Evolutionary conservation across 2,329 filamentous ascomycete species (phyloP), one percentile per base, ranked within the genome.

Genomic region (Calonectria pseudoturangicola): DNA sequence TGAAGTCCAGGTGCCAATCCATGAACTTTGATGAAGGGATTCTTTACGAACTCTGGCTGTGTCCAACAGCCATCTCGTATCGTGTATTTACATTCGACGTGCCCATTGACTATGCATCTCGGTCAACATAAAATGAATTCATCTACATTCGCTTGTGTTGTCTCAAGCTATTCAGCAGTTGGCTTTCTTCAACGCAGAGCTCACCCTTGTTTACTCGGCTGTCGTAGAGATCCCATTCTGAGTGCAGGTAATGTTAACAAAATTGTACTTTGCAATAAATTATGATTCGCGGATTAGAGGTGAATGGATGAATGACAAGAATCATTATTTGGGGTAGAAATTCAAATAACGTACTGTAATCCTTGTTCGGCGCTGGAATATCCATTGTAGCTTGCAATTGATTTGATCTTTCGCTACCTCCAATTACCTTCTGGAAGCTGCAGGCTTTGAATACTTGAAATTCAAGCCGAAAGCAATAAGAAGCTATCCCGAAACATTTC

Each of bases 41-140:
- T 48, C 45, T 48, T 13, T 12, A 48, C 45, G 9, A 48, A 48
- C 9, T 48, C 45, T 48, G 45, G 45, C 7, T 48, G 18, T 13
- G 45, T 48, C 45, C 45, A 48, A 48, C n/a, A 25, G n/a, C 45
- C 45, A 25, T 48, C 45, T 25, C 9, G 45, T 48, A 48, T 48
- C 45, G 45, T 25, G 25, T 48, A 48, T 48, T 48, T 48, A 25
- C 45, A 48, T 25, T 48, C 45, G 21, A 48, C 21, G n/a, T 48
- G 45, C 21, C 45, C 45, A 48, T 48, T 48, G 3, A 48, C 45
- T 48, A 48, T 48, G 12, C 8, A 25, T 25, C 9, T 25, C 16
- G 41, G 45, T 48, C n/a, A 48, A n/a, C 21, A 4, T 47, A n/a
- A 47, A 47, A 8, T 41, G 21, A 47, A 47, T 47, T 47, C n/a